Percentiles rank a stretch among this genome's conserved stretches.
Evolutionary conservation across 2,329 filamentous ascomycete species (phyloP).

Genomic region (Scopulariopsis brevicaulis): DNA sequence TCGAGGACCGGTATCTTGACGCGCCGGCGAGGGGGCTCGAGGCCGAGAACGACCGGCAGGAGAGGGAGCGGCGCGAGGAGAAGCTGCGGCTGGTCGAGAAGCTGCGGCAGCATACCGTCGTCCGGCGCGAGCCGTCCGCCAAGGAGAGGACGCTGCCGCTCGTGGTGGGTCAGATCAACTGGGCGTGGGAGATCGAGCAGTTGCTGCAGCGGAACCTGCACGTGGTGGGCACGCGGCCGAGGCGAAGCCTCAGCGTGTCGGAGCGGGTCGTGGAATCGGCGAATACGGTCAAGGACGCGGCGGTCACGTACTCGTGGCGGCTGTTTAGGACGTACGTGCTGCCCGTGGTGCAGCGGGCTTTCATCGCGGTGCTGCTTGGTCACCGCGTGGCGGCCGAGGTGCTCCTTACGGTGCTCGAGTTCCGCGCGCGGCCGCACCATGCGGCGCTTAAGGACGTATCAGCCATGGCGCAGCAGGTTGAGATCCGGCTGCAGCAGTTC

Average conservation of each 20-base stretch:
- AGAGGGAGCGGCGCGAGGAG: conserved; percentile 43
- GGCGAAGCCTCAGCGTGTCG: conserved; percentile 81
- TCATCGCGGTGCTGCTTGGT: conserved; percentile 67
- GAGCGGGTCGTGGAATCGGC: conserved; percentile 92
- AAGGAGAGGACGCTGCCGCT: conserved; percentile 73
- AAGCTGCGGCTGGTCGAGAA: conserved; percentile 69
- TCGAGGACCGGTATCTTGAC: conserved; percentile 54
- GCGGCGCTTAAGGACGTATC: conserved; percentile 91
- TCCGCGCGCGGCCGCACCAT: conserved; percentile 64
- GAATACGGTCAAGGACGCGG: conserved; percentile 68
- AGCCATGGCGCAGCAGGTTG: conserved; percentile 91
- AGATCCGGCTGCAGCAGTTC: conserved; percentile 94
- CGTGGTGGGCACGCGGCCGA: conserved; percentile 70
- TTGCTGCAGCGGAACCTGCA: conserved; percentile 82
- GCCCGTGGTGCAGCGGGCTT: conserved; percentile 60
- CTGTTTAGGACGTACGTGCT: conserved; percentile 65
- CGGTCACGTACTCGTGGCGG: conserved; percentile 58
- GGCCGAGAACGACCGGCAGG: conserved; percentile 59
- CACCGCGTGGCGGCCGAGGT: conserved; percentile 75
- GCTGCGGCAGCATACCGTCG: conserved; percentile 76
- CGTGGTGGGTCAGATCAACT: conserved; percentile 92
- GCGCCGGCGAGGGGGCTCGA: conserved; percentile 41
- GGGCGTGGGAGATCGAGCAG: conserved; percentile 79
- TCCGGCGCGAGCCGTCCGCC: conserved; percentile 61
- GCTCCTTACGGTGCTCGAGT: conserved; percentile 71